Evolutionary conservation across 139 green algal genomes (phyloP), one percentile per base, ranked within the genome.

Genomic region (Micractinium conductrix): DNA sequence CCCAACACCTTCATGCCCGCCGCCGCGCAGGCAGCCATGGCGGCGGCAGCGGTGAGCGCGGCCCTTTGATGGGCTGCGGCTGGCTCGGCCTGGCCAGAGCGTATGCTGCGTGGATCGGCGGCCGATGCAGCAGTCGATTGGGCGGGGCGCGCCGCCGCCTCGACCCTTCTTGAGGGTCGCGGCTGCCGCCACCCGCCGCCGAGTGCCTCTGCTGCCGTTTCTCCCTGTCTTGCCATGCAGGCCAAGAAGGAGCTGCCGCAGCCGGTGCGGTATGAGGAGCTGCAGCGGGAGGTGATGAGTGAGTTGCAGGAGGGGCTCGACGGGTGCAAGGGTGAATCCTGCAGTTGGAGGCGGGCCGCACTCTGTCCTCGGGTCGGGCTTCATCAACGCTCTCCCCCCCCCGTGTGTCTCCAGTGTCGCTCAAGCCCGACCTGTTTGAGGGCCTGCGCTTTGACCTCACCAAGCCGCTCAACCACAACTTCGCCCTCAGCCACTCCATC

Each of bases 401-500:
- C 33, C 5, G 50, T 33, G 50, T n/a, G 3, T 14, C 9, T 89
- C 17, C 94, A 97, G 96, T 99, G 92, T 94, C 93, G 2, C 91
- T 99, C 12, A 98, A 98, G 90, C 97, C 97, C 2, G 97, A 99
- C 50, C 74, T 94, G 14, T 99, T 99, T 84, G 97, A 99, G 88
- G 97, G 97, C 48, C 83, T 98, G 67, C 91, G 96, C 2, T 99
- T 99, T 81, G 97, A 99, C 81, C 95, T 99, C 85, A 99, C 93
- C 74, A 98, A 98, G 87, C 96, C 97, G 4, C 89, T 99, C 33
- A 99, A 99, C 89, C 93, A 96, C 80, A 98, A 99, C 85, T 99
- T 99, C 87, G 96, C 96, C 45, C 87, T 99, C 30, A 93, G 81
- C n/a, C 96, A 98, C 88, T 94, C 93, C 72, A 87, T 99, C 30